Evolutionary conservation across 1,139 yeast species (phyloP).

Genomic region (Taiozyma onychis): DNA sequence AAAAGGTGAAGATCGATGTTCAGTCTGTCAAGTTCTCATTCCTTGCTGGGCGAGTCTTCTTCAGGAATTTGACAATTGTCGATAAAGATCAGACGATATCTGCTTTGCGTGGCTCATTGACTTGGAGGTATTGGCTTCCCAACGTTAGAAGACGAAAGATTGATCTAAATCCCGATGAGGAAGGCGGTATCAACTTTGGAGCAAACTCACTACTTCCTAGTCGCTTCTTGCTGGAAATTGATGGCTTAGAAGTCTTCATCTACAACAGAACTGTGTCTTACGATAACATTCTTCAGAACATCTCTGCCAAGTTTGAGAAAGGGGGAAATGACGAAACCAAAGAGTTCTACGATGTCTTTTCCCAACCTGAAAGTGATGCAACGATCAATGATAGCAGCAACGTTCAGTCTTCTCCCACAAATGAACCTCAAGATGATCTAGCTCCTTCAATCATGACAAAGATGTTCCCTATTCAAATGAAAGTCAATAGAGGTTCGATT

Average conservation of each 20-base stretch:
- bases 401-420: slow-evolving; percentile 18
- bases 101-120: slow-evolving; percentile 62
- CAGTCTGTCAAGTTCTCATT: slow-evolving; percentile 73
- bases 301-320: slow-evolving; percentile 26
- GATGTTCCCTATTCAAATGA: slow-evolving; percentile 52
- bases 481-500: slow-evolving; percentile 63
- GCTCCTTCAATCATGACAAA: slow-evolving; percentile 22
- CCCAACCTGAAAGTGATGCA: slow-evolving; percentile 13
- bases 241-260: slow-evolving; percentile 77
- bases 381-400: slow-evolving; percentile 9
- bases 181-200: slow-evolving; percentile 18
- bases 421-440: background rate
- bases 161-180: slow-evolving; percentile 24
- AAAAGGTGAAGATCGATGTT: slow-evolving; percentile 51
- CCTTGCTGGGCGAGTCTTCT: slow-evolving; percentile 75
- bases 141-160: slow-evolving; percentile 43
- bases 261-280: slow-evolving; percentile 78
- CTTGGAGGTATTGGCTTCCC: slow-evolving; percentile 89
- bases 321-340: slow-evolving; percentile 16
- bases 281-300: slow-evolving; percentile 50
- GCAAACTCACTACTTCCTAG: slow-evolving; percentile 48
- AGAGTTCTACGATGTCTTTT: slow-evolving; percentile 22
- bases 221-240: slow-evolving; percentile 52
- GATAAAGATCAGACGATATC: slow-evolving; percentile 69
- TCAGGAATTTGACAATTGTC: slow-evolving; percentile 67